Base-by-base conservation (phyloP, 306 rosid genomes). In the Carpinus fangiana region DNA sequence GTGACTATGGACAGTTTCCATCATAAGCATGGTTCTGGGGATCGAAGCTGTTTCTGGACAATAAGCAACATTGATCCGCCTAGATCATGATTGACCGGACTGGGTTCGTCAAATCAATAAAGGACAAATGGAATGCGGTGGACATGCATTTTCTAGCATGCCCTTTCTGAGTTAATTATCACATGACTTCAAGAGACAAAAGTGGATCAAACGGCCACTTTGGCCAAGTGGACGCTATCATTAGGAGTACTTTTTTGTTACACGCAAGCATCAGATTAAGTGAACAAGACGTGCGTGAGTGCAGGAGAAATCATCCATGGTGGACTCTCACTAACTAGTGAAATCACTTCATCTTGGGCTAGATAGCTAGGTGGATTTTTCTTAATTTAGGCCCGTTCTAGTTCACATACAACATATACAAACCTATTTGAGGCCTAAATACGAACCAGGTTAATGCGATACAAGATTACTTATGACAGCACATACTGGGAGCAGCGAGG, bases 131-230 rank as follows among this genome's bases (percentile, higher is more conserved):
- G 28, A 73, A 28, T 28, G 45, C 6, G 59, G 61, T 34, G 74
- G 46, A 50, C 71, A 56, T 53, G 8, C 13, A 16, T 51, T 51
- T 34, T 41, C 74, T 26, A 48, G 59, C 53, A 56, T 73, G 48
- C 62, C 31, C 55, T 51, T 48, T 16, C 54, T 53, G 17, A 28
- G 50, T n/a, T n/a, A n/a, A n/a, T 70, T 75, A 52, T 69, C 38
- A 48, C 17, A 23, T 9, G 56, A 46, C 51, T 34, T 31, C 4
- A 62, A 62, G 51, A 61, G 20, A 31, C 31, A 20, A 20, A 73
- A 9, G 21, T 78, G 79, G n/a, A n/a, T 82, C 31, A 41, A 21
- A 17, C 41, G 71, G 79, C 62, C 67, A 59, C 76, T n/a, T 36
- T 31, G 69, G 60, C 41, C 56, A 77, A 21, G 68, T 57, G n/a